Base-by-base conservation (phyloP, 768 basidiomycete genomes). In the Lactarius evosmus region DNA sequence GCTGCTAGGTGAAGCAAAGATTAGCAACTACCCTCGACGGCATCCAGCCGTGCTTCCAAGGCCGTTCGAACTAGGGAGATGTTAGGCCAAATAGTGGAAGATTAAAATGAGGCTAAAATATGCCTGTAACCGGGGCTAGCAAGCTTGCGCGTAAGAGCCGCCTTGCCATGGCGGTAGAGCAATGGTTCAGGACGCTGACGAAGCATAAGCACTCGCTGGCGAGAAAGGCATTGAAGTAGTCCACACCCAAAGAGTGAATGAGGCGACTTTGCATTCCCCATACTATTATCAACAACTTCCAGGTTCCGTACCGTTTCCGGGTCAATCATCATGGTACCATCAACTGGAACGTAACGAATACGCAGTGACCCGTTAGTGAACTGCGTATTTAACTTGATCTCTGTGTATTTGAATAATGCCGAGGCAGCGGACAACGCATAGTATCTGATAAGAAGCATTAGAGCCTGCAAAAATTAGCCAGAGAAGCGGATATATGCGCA, bases 311-410 rank as follows among this genome's bases (percentile, higher is more conserved):
- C 91, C 0, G 91, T 94, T 65, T 95, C 95, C 0, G 86, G 82
- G 71, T 98, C 97, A 67, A 99, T 89, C 82, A 97, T 83, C 89
- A 98, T 91, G 0, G 93, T 95, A 0, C 95, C 95, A 72, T 95
- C 91, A 0, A 91, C 86, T 2, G 90, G 84, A 1, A 84, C 78
- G 70, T 89, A 95, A 25, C 84, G 80, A 60, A 94, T 91, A 36
- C 86, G 82, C 27, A 94, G 77, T 9, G 92, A 92, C 4, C 76
- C 78, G 0, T 81, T 74, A 1, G 90, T 81, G 72, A 91, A 98
- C 16, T 85, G 82, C 0, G 82, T 84, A 67, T 91, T 89, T 57
- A 89, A 74, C 56, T 83, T 82, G 2, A 75, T 75, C 71, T 95
- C 91, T 25, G 88, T 81, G 69, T 92, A 85, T 73, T 93, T 93